Percentiles rank a stretch among this genome's conserved stretches.
These are phyloP conservation scores for Mycena citricolor DNA, from an alignment of 1,284 basidiomycete genomes.

Conservation along the genomic window DNA sequence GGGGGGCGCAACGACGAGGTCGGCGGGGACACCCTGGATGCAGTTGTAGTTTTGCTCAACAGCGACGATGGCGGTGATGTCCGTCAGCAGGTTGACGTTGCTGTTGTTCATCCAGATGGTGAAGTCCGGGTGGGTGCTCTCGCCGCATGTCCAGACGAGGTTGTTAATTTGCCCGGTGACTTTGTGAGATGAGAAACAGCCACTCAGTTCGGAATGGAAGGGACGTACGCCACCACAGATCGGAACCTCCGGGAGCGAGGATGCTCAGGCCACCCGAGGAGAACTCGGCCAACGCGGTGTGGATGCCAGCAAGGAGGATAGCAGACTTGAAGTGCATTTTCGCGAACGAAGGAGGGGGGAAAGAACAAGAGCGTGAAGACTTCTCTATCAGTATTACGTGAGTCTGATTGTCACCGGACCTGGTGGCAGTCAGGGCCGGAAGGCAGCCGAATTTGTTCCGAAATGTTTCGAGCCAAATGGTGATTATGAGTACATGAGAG, in stretches of 20 bases:
- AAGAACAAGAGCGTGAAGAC: too few relatives aligned
- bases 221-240: conserved; percentile 21
- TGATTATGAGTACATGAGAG: too few relatives aligned
- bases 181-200: background rate
- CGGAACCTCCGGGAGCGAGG: conserved; percentile 14
- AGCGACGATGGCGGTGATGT: conserved; percentile 10
- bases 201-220: background rate
- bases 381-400: too few relatives aligned
- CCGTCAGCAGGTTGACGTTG: conserved; percentile 9
- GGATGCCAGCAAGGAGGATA: conserved; percentile 6
- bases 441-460: too few relatives aligned
- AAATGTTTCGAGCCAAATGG: too few relatives aligned
- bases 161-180: conserved; percentile 17
- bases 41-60: conserved; percentile 21
- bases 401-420: too few relatives aligned
- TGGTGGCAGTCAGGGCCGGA: too few relatives aligned
- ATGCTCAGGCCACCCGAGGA: conserved; percentile 9
- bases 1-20: conserved; percentile 4
- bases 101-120: conserved; percentile 18
- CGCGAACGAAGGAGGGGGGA: too few relatives aligned
- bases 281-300: background rate
- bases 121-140: conserved; percentile 7
- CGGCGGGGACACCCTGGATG: conserved; percentile 5
- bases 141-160: conserved; percentile 15
- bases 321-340: conserved; percentile 5